Evolutionary conservation across 257 asterid genomes (phyloP).

Genomic region (Mitragyna speciosa): DNA sequence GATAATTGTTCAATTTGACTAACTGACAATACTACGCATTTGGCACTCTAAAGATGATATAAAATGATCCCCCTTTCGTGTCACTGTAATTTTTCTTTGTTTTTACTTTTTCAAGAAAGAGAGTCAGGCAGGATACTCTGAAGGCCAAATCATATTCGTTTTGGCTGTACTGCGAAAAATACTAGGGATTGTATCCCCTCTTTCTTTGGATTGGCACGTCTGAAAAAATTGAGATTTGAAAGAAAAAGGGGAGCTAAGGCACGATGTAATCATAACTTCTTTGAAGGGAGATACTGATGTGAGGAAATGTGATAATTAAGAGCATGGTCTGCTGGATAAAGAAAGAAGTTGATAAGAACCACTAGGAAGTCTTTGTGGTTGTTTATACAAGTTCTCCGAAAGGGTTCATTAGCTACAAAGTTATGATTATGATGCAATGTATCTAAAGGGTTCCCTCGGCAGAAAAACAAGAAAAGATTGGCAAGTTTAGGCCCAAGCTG

Average conservation of each 20-base stretch:
- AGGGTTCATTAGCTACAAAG: neutral
- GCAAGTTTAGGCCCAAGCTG: neutral
- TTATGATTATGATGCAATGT: slow-evolving; percentile 28
- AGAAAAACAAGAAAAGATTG: neutral
- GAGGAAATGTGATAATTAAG: slow-evolving; percentile 16
- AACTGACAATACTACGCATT: neutral
- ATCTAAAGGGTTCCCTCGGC: slow-evolving; percentile 4
- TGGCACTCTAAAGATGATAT: neutral
- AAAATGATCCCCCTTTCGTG: neutral
- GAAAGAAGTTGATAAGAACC: slow-evolving; percentile 21
- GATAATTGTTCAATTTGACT: neutral
- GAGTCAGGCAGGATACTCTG: neutral
- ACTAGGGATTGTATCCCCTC: neutral
- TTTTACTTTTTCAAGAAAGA: neutral
- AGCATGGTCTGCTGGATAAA: slow-evolving; percentile 18
- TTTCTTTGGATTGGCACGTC: neutral
- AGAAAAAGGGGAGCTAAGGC: neutral
- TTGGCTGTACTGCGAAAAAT: neutral
- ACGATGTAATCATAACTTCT: slow-evolving; percentile 16
- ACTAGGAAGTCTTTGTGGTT: neutral
- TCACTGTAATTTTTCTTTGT: neutral
- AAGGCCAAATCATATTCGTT: neutral
- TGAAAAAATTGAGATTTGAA: neutral
- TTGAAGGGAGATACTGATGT: slow-evolving; percentile 18
- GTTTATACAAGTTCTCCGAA: neutral